Base-by-base conservation (phyloP, 306 rosid species). In the Vigna nakashimae region DNA sequence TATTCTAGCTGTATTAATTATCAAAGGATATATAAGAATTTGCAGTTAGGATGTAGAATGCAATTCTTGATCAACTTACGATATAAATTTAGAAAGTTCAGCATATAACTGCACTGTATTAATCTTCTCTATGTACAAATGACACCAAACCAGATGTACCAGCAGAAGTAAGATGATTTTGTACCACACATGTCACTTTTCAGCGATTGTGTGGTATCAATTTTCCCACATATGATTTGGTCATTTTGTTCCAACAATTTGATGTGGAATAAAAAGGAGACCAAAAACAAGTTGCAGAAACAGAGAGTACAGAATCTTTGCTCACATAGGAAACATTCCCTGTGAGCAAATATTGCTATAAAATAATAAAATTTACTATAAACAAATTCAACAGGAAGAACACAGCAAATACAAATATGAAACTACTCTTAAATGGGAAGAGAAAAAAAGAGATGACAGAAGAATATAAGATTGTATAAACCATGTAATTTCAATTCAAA, bases 41-140 rank as follows among this genome's bases (percentile, higher is more conserved):
- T 4, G n/a, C 52, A 60, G 15, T 48, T 40, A 17, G 68, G 48
- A 10, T 28, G 55, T 82, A n/a, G 74, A 70, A 70, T 76, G 48
- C 36, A 71, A 52, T 76, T 76, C 68, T 28, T 5, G 28, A 82
- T 50, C 9, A 55, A 65, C 1, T 3, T 42, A 14, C 0, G 11
- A 15, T 48, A 62, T 32, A 17, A 43, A 73, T 11, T 43, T 53
- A n/a, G 45, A 36, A 64, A 9, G 1, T 59, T 28, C 0, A 9
- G 11, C 0, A 12, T 13, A 7, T 59, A 3, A 12, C 28, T 59
- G 65, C 26, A 58, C 26, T 24, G 12, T 56, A 20, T 9, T 20
- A 18, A 55, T 20, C 3, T 28, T 18, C n/a, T 26, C 22, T 52
- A 7, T 50, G 20, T 50, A 22, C 7, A 56, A 28, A 56, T 56